These are phyloP conservation scores for Colletotrichum caudatum DNA, from an alignment of 2,329 filamentous ascomycete species.

Conservation along the genomic window DNA sequence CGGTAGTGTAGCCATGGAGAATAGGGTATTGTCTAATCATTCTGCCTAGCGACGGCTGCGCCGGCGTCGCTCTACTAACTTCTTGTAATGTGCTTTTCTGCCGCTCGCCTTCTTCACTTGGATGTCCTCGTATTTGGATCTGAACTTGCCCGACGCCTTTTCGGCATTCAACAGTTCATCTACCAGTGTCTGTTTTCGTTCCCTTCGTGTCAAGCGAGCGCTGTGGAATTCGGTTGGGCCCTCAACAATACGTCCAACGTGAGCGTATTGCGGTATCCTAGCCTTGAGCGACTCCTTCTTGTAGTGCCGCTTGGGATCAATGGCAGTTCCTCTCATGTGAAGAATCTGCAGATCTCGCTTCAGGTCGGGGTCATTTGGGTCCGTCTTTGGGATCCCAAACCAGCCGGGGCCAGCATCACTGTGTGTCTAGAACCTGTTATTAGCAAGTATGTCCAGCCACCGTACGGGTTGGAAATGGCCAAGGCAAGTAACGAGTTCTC, in stretches of 20 bases:
- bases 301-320: slow-evolving; percentile 91
- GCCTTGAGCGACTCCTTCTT: slow-evolving; percentile 84
- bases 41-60: slow-evolving; percentile 39
- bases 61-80: slow-evolving; percentile 66
- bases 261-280: slow-evolving; percentile 83
- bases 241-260: slow-evolving; percentile 89
- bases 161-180: slow-evolving; percentile 84
- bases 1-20: not conserved
- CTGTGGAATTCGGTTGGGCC: slow-evolving; percentile 90
- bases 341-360: slow-evolving; percentile 91
- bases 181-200: slow-evolving; percentile 87
- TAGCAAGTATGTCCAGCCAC: not conserved
- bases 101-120: slow-evolving; percentile 86
- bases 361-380: slow-evolving; percentile 83
- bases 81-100: slow-evolving; percentile 90
- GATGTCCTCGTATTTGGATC: slow-evolving; percentile 87
- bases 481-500: not conserved
- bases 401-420: slow-evolving; percentile 82
- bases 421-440: slow-evolving; percentile 40
- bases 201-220: slow-evolving; percentile 84
- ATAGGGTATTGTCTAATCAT: not conserved
- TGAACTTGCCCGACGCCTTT: slow-evolving; percentile 77
- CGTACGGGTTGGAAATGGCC: not conserved
- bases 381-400: slow-evolving; percentile 89
- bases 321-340: slow-evolving; percentile 82